Evolutionary conservation across 1,284 basidiomycete genomes (phyloP).

Genomic region (Austroboletus niveus): DNA sequence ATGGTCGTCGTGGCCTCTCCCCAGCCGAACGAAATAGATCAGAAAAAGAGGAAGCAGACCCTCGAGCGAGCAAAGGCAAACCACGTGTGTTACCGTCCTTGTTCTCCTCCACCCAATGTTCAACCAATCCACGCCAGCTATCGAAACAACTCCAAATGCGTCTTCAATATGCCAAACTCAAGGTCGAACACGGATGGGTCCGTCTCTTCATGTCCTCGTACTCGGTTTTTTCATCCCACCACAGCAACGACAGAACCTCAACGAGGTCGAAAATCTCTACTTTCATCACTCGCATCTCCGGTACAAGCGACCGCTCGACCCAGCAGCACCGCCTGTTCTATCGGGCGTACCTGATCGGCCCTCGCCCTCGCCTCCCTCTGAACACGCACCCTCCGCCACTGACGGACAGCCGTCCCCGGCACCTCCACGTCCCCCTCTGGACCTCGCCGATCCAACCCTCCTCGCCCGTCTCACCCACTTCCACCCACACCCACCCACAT

Average conservation of each 20-base stretch:
- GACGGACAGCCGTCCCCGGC: slow-evolving; percentile 4
- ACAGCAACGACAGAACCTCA: slow-evolving; percentile 73
- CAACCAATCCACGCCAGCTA: slow-evolving; percentile 42
- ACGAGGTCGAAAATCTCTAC: slow-evolving; percentile 77
- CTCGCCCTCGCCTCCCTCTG: slow-evolving; percentile 3
- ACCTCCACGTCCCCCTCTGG: slow-evolving; percentile 10
- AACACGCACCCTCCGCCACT: background rate
- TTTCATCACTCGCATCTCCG: slow-evolving; percentile 61
- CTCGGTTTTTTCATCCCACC: background rate
- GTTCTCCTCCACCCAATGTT: background rate
- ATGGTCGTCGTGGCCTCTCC: slow-evolving; percentile 21
- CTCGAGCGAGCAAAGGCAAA: slow-evolving; percentile 60
- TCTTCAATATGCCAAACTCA: slow-evolving; percentile 72
- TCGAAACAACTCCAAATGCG: slow-evolving; percentile 72
- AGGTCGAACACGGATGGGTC: slow-evolving; percentile 81
- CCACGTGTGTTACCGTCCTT: slow-evolving; percentile 46
- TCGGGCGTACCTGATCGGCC: slow-evolving; percentile 10
- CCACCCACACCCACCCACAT: slow-evolving; percentile 12
- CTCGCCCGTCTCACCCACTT: slow-evolving; percentile 26
- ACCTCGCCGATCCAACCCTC: slow-evolving; percentile 24
- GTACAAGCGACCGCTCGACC: slow-evolving; percentile 8
- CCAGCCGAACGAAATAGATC: slow-evolving; percentile 32
- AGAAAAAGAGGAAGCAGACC: slow-evolving; percentile 47
- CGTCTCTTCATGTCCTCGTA: slow-evolving; percentile 24
- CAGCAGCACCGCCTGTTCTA: slow-evolving; percentile 5